Base-by-base conservation (phyloP, 208 protist species). In the Crithidia brevicula region DNA sequence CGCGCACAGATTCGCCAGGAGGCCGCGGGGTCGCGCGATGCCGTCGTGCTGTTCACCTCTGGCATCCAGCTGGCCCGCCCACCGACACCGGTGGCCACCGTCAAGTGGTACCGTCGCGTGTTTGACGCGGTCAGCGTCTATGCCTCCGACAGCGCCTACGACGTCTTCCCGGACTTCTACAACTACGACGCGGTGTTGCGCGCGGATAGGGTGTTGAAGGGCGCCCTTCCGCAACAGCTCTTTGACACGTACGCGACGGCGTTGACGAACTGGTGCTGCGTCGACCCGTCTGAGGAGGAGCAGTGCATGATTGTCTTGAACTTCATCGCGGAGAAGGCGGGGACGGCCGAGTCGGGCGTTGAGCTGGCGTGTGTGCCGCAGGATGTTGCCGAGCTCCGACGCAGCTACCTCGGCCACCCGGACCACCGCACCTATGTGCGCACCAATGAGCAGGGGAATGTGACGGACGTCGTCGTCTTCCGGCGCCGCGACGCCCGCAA, bases 101-200 rank as follows among this genome's bases (percentile, higher is more conserved):
- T 95, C 11, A 95, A 95, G 80, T 92, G 86, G 87, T 87, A 80
- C 60, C 74, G 83, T 36, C 84, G 83, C 20, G 80, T 76, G 5
- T 70, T 92, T 25, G 73, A 74, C 23, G 74, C 90, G 2, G 60
- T 65, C 23, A 31, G 38, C 30, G 72, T 90, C 13, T 81, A 85
- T 45, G 50, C 49, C 10, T 61, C 68, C 22, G 67, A 71, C 45
- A 62, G 47, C 38, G 77, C 89, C 22, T 68, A 76, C 51, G 74
- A 81, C 27, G 64, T 93, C 36, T 93, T 92, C 57, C 81, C 83
- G 3, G 88, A 92, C 27, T 94, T 93, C 52, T 86, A 77, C 69
- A 47, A 72, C n/a, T 86, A 91, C 63, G 84, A 91, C 47, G 77
- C 86, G 46, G 62, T 79, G 34, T 72, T 96, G 40, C 78, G 86